Conservation (phyloP, 805 yeast genomes). For the Cyberlindnera samutprakarnensis region DNA sequence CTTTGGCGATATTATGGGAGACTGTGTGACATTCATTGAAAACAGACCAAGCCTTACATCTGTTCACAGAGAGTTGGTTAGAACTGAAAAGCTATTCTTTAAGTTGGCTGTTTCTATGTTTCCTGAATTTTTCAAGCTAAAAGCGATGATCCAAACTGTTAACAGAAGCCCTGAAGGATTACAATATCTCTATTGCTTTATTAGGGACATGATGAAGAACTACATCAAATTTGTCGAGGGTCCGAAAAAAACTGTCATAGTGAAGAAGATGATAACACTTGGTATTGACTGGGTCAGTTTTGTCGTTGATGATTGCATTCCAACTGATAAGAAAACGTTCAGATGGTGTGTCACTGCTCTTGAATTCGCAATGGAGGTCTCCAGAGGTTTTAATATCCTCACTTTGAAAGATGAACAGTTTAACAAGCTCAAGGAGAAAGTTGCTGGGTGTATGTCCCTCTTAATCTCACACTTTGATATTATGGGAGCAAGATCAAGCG, state of each 20-base stretch:
- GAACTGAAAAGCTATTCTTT: constrained; percentile 59
- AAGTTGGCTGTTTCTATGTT: constrained; percentile 59
- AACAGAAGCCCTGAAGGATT: constrained; percentile 69
- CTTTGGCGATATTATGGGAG: constrained; percentile 52
- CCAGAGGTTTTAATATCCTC: constrained; percentile 81
- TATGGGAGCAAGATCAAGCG: constrained; percentile 91
- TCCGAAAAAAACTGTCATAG: constrained; percentile 56
- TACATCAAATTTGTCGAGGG: constrained; percentile 59
- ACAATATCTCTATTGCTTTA: constrained; percentile 66
- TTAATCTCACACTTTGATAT: constrained; percentile 94
- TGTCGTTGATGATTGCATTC: constrained; percentile 89
- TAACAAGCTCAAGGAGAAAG: constrained; percentile 61
- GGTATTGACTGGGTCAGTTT: constrained; percentile 90
- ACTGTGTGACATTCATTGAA: constrained; percentile 47
- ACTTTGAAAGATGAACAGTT: constrained; percentile 76
- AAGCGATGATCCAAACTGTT: constrained; percentile 46
- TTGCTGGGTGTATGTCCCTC: constrained; percentile 90
- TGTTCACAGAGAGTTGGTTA: constrained; percentile 66
- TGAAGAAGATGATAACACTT: constrained; percentile 63
- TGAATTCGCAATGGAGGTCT: constrained; percentile 93
- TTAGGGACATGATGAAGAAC: constrained; percentile 74
- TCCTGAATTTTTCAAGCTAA: constrained; percentile 44
- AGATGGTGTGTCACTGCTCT: constrained; percentile 95
- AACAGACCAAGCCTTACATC: constrained; percentile 63
- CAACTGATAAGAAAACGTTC: constrained; percentile 85